These are phyloP conservation scores for Verruconis gallopava DNA, from an alignment of 2,329 filamentous ascomycete species.

Conservation along the genomic window DNA sequence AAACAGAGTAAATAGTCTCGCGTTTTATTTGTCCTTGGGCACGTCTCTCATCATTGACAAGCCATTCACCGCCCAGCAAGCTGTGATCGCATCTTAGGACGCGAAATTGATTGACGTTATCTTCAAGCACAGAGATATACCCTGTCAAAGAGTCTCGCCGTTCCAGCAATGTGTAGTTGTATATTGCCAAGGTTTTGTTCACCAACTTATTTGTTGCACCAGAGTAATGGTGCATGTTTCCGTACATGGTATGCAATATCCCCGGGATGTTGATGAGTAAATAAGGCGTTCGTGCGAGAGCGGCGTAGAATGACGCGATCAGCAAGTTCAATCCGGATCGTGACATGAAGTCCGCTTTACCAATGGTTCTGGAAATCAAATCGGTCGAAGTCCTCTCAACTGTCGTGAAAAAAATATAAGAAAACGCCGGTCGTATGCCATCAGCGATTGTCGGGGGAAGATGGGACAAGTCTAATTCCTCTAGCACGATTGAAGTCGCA, in stretches of 20 bases:
- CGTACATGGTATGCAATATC: slow-evolving; percentile 53
- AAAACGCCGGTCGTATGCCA: slow-evolving; percentile 50
- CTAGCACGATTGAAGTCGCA: slow-evolving; percentile 40
- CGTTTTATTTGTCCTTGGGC: slow-evolving; percentile 40
- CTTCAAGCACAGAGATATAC: slow-evolving; percentile 84
- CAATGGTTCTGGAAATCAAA: slow-evolving; percentile 40
- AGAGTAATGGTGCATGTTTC: slow-evolving; percentile 62
- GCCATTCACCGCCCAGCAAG: slow-evolving; percentile 85
- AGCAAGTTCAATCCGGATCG: slow-evolving; percentile 60
- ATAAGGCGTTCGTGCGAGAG: slow-evolving; percentile 55
- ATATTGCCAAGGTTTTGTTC: slow-evolving; percentile 50
- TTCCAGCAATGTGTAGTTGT: slow-evolving; percentile 65
- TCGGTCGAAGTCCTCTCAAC: slow-evolving; percentile 29
- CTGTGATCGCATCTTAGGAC: slow-evolving; percentile 90
- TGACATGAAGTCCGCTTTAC: slow-evolving; percentile 50
- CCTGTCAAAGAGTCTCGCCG: slow-evolving; percentile 79
- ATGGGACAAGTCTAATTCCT: slow-evolving; percentile 43
- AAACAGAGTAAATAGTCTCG: slow-evolving; percentile 93
- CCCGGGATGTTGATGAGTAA: slow-evolving; percentile 58
- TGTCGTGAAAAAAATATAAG: slow-evolving; percentile 50
- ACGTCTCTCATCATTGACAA: slow-evolving; percentile 34
- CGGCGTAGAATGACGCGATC: slow-evolving; percentile 50
- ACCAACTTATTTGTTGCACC: slow-evolving; percentile 46
- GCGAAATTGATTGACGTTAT: slow-evolving; percentile 54
- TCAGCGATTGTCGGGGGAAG: slow-evolving; percentile 48